A percentile compares a stretch with the other conserved stretches of the same genome.
phyloP scores from a whole-genome alignment of 2,329 filamentous ascomycete genomes.

The Chaetomium sp. region DNA sequence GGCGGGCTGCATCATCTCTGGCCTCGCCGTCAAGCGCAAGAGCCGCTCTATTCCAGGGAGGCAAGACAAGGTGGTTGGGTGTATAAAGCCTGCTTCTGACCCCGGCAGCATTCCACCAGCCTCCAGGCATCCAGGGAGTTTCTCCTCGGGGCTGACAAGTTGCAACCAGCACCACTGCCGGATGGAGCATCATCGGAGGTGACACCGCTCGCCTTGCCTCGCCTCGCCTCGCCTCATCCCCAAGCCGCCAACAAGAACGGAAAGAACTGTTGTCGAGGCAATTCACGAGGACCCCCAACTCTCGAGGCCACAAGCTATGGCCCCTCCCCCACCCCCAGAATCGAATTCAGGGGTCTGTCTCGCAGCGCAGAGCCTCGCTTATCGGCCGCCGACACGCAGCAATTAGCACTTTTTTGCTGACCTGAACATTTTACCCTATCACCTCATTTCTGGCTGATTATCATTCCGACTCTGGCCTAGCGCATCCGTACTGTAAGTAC shows the following conservation, averaged over 20 bases:
- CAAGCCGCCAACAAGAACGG: background rate
- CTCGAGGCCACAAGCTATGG: background rate
- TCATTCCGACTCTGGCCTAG: background rate
- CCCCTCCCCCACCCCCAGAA: slow-evolving; percentile 11
- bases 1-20: background rate
- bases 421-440: background rate
- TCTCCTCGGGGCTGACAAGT: background rate
- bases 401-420: slow-evolving; percentile 1
- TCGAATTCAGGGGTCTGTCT: slow-evolving; percentile 1
- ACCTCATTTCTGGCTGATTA: background rate
- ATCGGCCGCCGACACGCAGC: slow-evolving; percentile 1
- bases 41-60: background rate
- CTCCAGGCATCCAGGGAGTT: background rate
- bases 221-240: background rate
- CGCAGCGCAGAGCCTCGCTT: slow-evolving; percentile 5
- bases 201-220: background rate
- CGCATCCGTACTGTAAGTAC: no score
- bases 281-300: background rate
- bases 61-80: background rate
- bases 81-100: background rate
- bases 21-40: background rate
- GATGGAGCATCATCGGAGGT: background rate
- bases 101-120: background rate
- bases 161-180: background rate
- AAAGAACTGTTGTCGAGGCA: slow-evolving; percentile 7